Base-by-base conservation (phyloP, 306 rosid genomes). In the Cucumis cinereus region DNA sequence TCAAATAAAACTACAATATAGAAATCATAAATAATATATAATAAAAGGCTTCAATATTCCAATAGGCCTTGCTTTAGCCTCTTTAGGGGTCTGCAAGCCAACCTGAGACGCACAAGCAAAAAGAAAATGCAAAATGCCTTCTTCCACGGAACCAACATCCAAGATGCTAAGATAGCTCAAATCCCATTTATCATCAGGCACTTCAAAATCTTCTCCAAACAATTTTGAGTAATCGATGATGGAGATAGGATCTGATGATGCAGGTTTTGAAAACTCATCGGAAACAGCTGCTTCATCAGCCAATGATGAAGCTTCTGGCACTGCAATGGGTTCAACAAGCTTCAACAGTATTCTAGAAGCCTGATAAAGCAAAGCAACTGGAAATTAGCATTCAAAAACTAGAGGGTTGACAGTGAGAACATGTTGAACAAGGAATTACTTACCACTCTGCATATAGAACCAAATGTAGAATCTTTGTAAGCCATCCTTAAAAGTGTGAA, bases 21-120 rank as follows among this genome's bases (percentile, higher is more conserved):
- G 20, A 52, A 15, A 85, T 67, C 64, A 76, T 40, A 36, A 7
- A 57, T 19, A 54, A 33, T 1, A 56, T 36, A 13, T 35, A 20
- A 35, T 45, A 14, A 52, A 57, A 57, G 19, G 74, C 79, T 64
- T 72, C 67, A 63, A 62, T 61, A 74, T 79, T 79, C 81, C 84
- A 56, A 59, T 79, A 22, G n/a, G 55, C 52, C 52, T 43, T 43
- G 49, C 49, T 43, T 10, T 45, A 4, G 52, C 52, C 52, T 45
- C 52, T 45, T 45, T 13, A 45, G 52, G 52, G 52, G 52, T 63
- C 64, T 33, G 85, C 49, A 68, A 84, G 41, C 69, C 55, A 87
- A 93, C 98, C 97, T 93, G 98, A 41, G 97, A 88, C 26, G 96
- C 97, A 81, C 93, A 91, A 80, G 92, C 90, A 89, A 85, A 93